Conservation (phyloP, 805 yeast species). For the Lachancea mirantina region DNA sequence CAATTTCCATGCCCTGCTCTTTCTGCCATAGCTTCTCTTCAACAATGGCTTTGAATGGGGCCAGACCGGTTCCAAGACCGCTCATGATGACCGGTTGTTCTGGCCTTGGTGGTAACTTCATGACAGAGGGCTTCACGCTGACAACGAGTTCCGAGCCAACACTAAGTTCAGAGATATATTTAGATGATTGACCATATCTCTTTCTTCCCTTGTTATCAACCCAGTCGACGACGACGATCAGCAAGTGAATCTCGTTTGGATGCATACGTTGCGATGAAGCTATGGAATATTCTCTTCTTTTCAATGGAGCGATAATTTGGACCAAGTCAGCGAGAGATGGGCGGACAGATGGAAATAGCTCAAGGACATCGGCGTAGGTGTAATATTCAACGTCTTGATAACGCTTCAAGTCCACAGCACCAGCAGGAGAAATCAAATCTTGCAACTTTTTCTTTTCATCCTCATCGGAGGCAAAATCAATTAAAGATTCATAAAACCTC, state of each 20-base stretch:
- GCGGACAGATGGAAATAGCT: slow-evolving; percentile 72
- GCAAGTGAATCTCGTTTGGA: slow-evolving; percentile 81
- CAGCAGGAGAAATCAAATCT: slow-evolving; percentile 64
- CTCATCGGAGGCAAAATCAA: slow-evolving; percentile 63
- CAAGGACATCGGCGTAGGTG: slow-evolving; percentile 74
- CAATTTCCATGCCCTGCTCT: slow-evolving; percentile 81
- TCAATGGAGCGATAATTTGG: slow-evolving; percentile 71
- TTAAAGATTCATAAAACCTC: slow-evolving; percentile 80
- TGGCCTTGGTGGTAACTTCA: slow-evolving; percentile 87
- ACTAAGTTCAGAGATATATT: slow-evolving; percentile 69
- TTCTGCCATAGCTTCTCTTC: slow-evolving; percentile 94
- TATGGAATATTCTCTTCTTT: slow-evolving; percentile 95
- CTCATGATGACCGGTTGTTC: slow-evolving; percentile 92
- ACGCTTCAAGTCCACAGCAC: slow-evolving; percentile 76
- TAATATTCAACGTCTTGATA: slow-evolving; percentile 78
- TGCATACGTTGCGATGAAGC: slow-evolving; percentile 93
- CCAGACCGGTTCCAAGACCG: slow-evolving; percentile 95
- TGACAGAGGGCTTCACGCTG: slow-evolving; percentile 91
- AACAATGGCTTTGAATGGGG: slow-evolving; percentile 95
- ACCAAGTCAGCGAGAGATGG: slow-evolving; percentile 68
- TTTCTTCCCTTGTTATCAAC: slow-evolving; percentile 74
- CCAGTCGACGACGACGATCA: slow-evolving; percentile 97
- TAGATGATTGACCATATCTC: slow-evolving; percentile 92
- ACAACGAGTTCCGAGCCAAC: slow-evolving; percentile 86
- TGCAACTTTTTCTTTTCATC: slow-evolving; percentile 56